Conservation (phyloP, 441 rosid species). For the Iberis amara region DNA sequence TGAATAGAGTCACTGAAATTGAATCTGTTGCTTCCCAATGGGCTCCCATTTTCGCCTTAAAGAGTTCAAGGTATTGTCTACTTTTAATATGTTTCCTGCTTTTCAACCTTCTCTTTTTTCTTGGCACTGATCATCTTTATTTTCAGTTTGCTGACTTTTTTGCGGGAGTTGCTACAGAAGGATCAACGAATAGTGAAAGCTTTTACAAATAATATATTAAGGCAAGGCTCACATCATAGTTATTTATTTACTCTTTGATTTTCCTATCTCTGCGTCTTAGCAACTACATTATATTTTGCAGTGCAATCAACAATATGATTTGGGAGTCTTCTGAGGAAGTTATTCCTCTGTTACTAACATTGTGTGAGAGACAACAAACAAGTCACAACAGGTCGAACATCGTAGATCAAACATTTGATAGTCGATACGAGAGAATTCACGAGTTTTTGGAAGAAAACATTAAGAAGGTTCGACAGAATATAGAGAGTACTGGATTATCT, state of each 20-base stretch:
- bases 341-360: conserved; percentile 46
- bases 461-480: conserved; percentile 32
- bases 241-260: conserved; percentile 12
- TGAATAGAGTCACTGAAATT: conserved; percentile 44
- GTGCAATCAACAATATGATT: conserved; percentile 62
- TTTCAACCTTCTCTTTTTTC: conserved; percentile 13
- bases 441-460: conserved; percentile 41
- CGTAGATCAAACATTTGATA: conserved; percentile 32
- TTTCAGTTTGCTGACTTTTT: conserved; percentile 63
- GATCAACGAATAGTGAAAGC: conserved; percentile 39
- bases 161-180: conserved; percentile 52
- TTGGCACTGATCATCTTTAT: conserved; percentile 28
- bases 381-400: conserved; percentile 34
- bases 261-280: conserved; percentile 18
- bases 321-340: conserved; percentile 61
- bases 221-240: conserved; percentile 36
- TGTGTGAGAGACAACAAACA: conserved; percentile 56
- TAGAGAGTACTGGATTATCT: conserved; percentile 33
- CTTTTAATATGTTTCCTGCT: conserved; percentile 12
- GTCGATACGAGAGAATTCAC: conserved; percentile 36
- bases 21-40: conserved; percentile 50
- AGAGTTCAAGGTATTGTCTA: conserved; percentile 54
- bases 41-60: conserved; percentile 65
- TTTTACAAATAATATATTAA: conserved; percentile 51
- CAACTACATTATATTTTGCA: conserved; percentile 38